phyloP scores from a whole-genome alignment of 2,329 filamentous ascomycete genomes.

The Triangularia setosa region DNA sequence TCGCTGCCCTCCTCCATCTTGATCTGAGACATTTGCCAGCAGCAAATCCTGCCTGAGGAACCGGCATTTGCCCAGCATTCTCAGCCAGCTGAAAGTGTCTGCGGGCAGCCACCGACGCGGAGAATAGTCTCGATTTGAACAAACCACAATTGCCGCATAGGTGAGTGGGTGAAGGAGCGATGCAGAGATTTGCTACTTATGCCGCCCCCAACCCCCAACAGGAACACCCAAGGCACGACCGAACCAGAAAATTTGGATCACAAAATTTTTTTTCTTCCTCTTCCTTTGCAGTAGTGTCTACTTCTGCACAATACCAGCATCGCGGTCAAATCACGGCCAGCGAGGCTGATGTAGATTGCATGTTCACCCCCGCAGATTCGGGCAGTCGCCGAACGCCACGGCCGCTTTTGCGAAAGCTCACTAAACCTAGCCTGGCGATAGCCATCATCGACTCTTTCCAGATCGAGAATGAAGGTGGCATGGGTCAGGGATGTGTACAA shows the following conservation, averaged over 20 bases:
- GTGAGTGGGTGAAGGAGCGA: not conserved
- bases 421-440: not conserved
- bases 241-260: not conserved
- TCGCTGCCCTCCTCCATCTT: not conserved
- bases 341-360: not conserved
- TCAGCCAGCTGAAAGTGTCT: not conserved
- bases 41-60: not conserved
- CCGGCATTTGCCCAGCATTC: not conserved
- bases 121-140: constrained; percentile 5
- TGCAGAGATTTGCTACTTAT: not conserved
- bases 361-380: constrained; percentile 7
- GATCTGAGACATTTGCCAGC: not conserved
- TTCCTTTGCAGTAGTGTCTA: not conserved
- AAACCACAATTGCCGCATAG: not conserved
- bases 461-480: not conserved
- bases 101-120: constrained; percentile 4
- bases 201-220: not conserved
- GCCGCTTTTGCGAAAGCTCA: not conserved
- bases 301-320: not conserved
- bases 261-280: not conserved
- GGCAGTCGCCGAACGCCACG: constrained; percentile 6
- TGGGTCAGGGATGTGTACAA: not conserved
- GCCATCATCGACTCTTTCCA: constrained; percentile 2
- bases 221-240: not conserved
- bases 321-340: constrained; percentile 2